Conservation (phyloP, 805 yeast genomes). For the Wickerhamomyces rabaulensis region DNA sequence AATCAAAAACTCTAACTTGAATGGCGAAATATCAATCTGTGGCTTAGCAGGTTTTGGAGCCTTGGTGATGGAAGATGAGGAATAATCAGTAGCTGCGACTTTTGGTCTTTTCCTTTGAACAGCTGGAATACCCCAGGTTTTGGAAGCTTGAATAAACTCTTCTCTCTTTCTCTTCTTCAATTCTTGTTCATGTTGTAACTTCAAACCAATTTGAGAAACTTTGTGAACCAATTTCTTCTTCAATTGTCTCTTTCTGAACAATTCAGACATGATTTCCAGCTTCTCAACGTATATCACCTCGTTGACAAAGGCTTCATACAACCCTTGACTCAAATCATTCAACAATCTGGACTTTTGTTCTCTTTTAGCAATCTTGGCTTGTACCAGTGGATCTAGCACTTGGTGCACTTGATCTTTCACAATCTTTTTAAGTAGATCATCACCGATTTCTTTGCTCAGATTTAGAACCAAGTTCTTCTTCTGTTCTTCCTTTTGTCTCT, state of each 20-base stretch:
- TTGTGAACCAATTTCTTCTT: constrained; percentile 27
- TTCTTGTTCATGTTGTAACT: constrained; percentile 20
- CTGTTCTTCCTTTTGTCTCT: constrained; percentile 12
- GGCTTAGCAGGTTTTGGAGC: constrained; percentile 6
- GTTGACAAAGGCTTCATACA: constrained; percentile 55
- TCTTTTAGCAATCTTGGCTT: constrained; percentile 10
- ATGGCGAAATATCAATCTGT: constrained; percentile 19
- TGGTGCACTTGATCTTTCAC: constrained; percentile 19
- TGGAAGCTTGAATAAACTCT: constrained; percentile 32
- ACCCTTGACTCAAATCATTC: constrained; percentile 39
- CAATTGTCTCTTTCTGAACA: constrained; percentile 27
- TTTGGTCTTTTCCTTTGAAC: constrained; percentile 20
- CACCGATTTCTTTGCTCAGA: neutral
- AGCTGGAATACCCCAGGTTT: constrained; percentile 30
- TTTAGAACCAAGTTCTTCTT: constrained; percentile 11
- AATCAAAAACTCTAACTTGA: constrained; percentile 18
- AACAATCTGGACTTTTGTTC: constrained; percentile 26
- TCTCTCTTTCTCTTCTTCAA: constrained; percentile 33
- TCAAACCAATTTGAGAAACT: constrained; percentile 27
- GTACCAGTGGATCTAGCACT: constrained; percentile 8
- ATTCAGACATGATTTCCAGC: constrained; percentile 42
- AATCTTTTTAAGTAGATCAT: constrained; percentile 11
- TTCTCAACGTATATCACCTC: constrained; percentile 45
- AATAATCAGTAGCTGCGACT: neutral
- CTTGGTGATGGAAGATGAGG: neutral